A percentile compares a stretch with the other conserved stretches of the same genome.
Conservation (phyloP, 495 filamentous ascomycete genomes). For the Alectoria sarmentosa region DNA sequence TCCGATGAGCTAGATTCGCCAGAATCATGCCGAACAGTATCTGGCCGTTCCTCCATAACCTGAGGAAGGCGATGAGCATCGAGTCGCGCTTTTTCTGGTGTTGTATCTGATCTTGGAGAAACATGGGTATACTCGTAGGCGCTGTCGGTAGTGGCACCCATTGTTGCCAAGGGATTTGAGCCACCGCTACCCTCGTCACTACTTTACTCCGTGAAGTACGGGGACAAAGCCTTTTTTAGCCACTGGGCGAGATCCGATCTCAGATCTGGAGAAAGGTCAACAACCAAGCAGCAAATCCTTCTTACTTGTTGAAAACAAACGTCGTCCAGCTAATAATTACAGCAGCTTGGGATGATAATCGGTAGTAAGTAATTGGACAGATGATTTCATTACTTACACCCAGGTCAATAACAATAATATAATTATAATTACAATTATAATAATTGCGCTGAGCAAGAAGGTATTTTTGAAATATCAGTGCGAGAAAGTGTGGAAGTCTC, state of each 20-base stretch:
- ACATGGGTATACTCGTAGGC: background rate
- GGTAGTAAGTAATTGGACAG: no score
- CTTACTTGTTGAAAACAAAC: no score
- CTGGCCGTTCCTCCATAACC: slow-evolving; percentile 44
- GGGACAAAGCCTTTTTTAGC: background rate
- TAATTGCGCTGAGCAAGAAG: no score
- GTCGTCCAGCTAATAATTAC: background rate
- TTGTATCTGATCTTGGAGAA: slow-evolving; percentile 5
- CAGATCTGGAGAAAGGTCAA: background rate
- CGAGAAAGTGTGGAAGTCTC: background rate
- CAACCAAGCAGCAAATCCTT: background rate
- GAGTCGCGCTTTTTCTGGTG: slow-evolving; percentile 10
- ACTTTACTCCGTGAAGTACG: background rate
- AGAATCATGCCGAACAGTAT: slow-evolving; percentile 49
- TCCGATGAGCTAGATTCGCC: slow-evolving; percentile 58
- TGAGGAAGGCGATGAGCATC: slow-evolving; percentile 9
- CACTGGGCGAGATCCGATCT: background rate
- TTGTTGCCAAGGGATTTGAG: slow-evolving; percentile 13
- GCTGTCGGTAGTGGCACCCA: slow-evolving; percentile 6
- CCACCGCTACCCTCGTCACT: slow-evolving; percentile 12
- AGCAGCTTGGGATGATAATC: no score
- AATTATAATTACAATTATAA: no score
- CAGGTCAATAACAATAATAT: no score
- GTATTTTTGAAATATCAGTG: background rate
- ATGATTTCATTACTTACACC: no score